Evolutionary conservation across 1,284 basidiomycete genomes (phyloP), one percentile per base, ranked within the genome.

Genomic region (Binderoboletus segoi): DNA sequence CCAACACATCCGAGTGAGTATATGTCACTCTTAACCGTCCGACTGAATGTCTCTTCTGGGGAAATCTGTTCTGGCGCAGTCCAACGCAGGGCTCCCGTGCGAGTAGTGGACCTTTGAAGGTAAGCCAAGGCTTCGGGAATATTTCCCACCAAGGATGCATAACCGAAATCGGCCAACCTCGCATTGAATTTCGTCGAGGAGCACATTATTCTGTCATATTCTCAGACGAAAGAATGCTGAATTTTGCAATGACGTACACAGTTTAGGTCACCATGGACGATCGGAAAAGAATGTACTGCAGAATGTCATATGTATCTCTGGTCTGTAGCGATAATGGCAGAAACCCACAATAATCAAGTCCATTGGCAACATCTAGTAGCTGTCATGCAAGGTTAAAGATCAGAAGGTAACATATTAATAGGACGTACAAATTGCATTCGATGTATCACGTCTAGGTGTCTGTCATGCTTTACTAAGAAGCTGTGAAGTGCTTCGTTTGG

Each of bases 381-480:
- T 56, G 16, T 24, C 16, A 7, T 4, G 6, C 1, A 5, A 8
- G 1, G 44, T 56, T 8, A 52, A 44, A 40, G 2, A 7, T 13
- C 3, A 7, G 20, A 7, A 6, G 24, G 18, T 12, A 8, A 10
- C 12, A 45, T 0, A 3, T 18, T 28, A 10, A 15, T 16, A 8
- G n/a, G 15, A 41, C 46, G 24, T 3, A 57, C 56, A 28, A 57
- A 18, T n/a, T 26, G 52, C 26, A 53, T 38, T 15, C 52, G 52
- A 18, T 42, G 37, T 24, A 1, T 28, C 4, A 35, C 21, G 3
- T 16, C 6, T 15, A 57, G 8, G 13, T 18, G 23, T 1, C 33
- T 1, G 4, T 49, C 51, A 28, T 49, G 16, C 28, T 45, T 35
- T 6, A 2, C 23, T 20, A 54, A 42, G 13, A 60, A 47, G 11